Base-by-base conservation (phyloP, 208 protist species). In the Balamuthia mandrillaris region DNA sequence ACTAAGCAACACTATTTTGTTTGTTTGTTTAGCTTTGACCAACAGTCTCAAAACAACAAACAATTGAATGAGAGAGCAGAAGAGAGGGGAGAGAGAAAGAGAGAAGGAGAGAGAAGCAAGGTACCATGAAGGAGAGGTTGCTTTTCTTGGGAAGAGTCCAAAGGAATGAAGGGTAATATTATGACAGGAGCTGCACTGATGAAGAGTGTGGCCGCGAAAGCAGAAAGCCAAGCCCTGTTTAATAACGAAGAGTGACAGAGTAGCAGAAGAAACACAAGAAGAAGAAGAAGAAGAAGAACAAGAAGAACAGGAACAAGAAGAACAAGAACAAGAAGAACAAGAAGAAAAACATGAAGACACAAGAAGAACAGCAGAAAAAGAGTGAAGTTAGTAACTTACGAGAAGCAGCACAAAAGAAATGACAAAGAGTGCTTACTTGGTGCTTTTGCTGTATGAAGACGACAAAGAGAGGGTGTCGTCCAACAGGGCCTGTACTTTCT, bases 1-100 rank as follows among this genome's bases (percentile, higher is more conserved):
- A 44, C 54, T 66, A 33, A 93, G 72, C 52, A 93, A 72, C 27
- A 85, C 45, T 78, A 33, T 14, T 7, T 2, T 18, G 10, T 63
- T 18, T 31, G 10, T n/a, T 18, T 35, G 24, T 18, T 35, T 29
- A 63, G 56, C 56, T 9, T 9, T 10, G 33, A 9, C n/a, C 10
- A 63, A 7, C 56, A 63, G 16, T 18, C 10, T 21, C 9, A 29
- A 7, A 63, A 7, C 6, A 31, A 31, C 56, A 12, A 63, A 31
- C 56, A 63, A 63, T 24, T 9, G 7, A 63, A 31, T 63, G 33
- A 12, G 33, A n/a, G n/a, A n/a, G n/a, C n/a, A n/a, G n/a, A n/a
- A n/a, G n/a, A n/a, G 60, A 3, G 12, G 18, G 18, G 18, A 54
- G 12, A 54, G 18, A 54, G 18, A n/a, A 54, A 54, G 18, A 54